Percentiles rank a stretch among this genome's conserved stretches.
phyloP scores from a whole-genome alignment of 177 flowering plant species.

The Vitis hybrid region DNA sequence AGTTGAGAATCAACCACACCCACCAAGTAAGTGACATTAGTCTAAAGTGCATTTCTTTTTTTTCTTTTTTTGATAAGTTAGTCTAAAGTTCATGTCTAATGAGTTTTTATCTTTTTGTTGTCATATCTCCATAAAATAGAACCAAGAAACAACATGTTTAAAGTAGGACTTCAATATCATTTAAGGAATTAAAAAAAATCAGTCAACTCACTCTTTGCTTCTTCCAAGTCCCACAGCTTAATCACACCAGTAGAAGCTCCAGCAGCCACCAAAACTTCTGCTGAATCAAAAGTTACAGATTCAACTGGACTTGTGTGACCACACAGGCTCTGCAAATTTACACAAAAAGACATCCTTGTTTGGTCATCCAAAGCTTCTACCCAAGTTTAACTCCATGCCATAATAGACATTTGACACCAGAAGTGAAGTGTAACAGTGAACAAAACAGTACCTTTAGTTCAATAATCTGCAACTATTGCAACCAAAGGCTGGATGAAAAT shows the following conservation, averaged over 20 bases:
- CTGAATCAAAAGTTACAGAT: slow-evolving; percentile 73
- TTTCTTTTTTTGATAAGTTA: background rate
- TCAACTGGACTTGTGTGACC: slow-evolving; percentile 90
- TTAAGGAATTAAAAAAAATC: background rate
- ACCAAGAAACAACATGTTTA: background rate
- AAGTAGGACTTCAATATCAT: background rate
- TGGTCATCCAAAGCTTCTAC: background rate
- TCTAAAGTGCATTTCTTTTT: background rate
- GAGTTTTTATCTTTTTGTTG: background rate
- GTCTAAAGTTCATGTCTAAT: background rate
- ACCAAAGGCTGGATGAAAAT: too few species aligned
- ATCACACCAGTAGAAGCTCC: slow-evolving; percentile 80
- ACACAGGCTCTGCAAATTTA: slow-evolving; percentile 62
- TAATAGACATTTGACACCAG: background rate
- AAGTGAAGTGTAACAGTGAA: background rate
- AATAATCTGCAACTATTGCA: too few species aligned
- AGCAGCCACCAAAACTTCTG: slow-evolving; percentile 74
- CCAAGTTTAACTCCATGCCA: background rate
- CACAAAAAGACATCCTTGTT: background rate
- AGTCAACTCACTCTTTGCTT: slow-evolving; percentile 71
- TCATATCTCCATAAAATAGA: background rate
- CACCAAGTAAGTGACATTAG: background rate
- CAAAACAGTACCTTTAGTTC: background rate
- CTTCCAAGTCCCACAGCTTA: slow-evolving; percentile 92
- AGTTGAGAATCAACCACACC: background rate